phyloP scores from a whole-genome alignment of 495 filamentous ascomycete genomes.

The Penicillium steckii region DNA sequence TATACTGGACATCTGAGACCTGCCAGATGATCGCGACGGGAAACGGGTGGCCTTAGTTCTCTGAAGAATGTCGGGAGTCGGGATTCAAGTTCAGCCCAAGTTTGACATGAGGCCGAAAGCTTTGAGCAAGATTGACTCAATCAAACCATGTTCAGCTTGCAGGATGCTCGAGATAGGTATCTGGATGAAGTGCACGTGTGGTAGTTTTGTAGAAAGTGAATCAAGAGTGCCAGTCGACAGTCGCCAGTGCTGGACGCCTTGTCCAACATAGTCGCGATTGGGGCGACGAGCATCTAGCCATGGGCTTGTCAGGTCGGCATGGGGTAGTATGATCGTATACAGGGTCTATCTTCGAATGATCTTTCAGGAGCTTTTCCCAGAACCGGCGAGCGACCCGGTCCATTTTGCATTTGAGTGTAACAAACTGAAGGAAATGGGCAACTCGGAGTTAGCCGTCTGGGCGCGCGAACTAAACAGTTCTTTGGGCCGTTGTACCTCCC shows the following conservation, averaged over 20 bases:
- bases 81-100: background rate
- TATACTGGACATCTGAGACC: background rate
- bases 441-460: background rate
- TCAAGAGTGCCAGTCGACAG: background rate
- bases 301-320: background rate
- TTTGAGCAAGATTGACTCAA: background rate
- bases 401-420: constrained; percentile 27
- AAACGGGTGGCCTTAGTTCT: background rate
- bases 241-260: constrained; percentile 19
- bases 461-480: background rate
- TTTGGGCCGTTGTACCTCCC: background rate
- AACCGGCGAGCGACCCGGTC: constrained; percentile 20
- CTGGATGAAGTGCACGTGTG: background rate
- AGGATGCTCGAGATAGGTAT: background rate
- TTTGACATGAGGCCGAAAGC: background rate
- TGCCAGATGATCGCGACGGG: background rate
- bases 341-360: constrained; percentile 6
- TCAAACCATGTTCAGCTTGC: constrained; percentile 9
- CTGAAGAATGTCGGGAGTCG: background rate
- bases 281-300: background rate
- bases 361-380: constrained; percentile 17
- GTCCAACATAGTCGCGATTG: constrained; percentile 14
- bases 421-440: constrained; percentile 4
- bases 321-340: background rate
- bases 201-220: background rate